Evolutionary conservation across 169 alveolate species (phyloP).

Genomic region (Eimeria brunetti): DNA sequence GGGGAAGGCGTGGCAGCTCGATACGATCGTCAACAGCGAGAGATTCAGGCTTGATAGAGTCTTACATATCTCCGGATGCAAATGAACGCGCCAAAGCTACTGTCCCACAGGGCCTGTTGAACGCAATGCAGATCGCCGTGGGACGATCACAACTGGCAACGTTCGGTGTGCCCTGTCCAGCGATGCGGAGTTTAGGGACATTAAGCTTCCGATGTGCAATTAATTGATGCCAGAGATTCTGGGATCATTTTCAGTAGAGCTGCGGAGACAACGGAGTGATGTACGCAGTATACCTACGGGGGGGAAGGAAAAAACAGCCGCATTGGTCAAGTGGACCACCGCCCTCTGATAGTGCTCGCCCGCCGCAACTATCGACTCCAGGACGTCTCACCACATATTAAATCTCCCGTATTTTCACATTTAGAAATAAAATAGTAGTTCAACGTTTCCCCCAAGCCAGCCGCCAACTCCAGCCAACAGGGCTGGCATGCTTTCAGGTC

Average conservation of each 20-base stretch:
- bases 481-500: neutral
- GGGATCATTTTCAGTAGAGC: neutral
- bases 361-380: neutral
- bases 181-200: neutral
- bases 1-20: neutral
- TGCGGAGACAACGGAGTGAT: neutral
- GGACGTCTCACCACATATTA: neutral
- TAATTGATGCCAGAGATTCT: neutral
- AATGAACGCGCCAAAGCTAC: neutral
- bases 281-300: neutral
- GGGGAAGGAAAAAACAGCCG: neutral
- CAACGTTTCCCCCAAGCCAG: neutral
- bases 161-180: neutral
- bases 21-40: neutral
- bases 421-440: neutral
- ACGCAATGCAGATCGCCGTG: neutral
- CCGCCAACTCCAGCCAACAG: neutral
- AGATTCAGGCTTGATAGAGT: neutral
- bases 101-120: neutral
- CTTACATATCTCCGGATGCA: neutral
- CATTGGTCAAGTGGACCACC: slow-evolving; percentile 51
- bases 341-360: neutral
- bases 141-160: neutral
- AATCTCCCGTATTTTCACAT: neutral
- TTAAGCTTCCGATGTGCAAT: neutral